Evolutionary conservation across 805 yeast genomes (phyloP).

Genomic region (Hyphopichia homilentoma): DNA sequence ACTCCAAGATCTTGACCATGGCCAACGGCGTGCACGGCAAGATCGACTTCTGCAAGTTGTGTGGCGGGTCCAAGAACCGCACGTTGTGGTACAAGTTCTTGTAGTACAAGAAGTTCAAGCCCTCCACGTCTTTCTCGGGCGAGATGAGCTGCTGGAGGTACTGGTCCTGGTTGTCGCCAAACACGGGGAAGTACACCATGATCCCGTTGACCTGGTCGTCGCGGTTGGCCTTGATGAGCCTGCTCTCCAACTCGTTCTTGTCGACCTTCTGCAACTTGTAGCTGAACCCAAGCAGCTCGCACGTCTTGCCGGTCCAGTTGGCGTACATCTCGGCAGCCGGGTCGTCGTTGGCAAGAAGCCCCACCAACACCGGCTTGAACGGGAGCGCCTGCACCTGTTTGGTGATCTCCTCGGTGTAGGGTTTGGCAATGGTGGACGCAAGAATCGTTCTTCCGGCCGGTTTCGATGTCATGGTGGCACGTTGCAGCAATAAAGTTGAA

Average conservation of each 20-base stretch:
- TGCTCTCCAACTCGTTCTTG: conserved; percentile 83
- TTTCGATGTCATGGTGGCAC: too few species aligned
- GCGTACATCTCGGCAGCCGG: conserved; percentile 97
- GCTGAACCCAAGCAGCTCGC: conserved; percentile 78
- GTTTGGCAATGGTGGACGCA: conserved; percentile 85
- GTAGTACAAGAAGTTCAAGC: conserved; percentile 83
- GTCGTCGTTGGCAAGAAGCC: conserved; percentile 86
- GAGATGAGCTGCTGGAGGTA: conserved; percentile 91
- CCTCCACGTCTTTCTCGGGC: conserved; percentile 94
- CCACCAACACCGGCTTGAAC: conserved; percentile 75
- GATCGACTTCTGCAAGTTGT: conserved; percentile 69
- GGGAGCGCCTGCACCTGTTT: conserved; percentile 49
- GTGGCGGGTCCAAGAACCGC: conserved; percentile 73
- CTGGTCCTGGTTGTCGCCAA: conserved; percentile 92
- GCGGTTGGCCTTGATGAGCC: conserved; percentile 74
- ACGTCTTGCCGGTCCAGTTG: conserved; percentile 90
- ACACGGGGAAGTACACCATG: conserved; percentile 96
- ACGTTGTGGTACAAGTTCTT: conserved; percentile 94
- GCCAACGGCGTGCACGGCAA: conserved; percentile 97
- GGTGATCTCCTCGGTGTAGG: conserved; percentile 69
- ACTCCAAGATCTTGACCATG: conserved; percentile 87
- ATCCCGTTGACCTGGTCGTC: conserved; percentile 82
- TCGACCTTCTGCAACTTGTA: conserved; percentile 72
- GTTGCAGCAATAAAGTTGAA: too few species aligned
- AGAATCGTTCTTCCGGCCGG: conserved; percentile 76